Conservation (phyloP, 345 rosid genomes). For the Gossypium turneri region DNA sequence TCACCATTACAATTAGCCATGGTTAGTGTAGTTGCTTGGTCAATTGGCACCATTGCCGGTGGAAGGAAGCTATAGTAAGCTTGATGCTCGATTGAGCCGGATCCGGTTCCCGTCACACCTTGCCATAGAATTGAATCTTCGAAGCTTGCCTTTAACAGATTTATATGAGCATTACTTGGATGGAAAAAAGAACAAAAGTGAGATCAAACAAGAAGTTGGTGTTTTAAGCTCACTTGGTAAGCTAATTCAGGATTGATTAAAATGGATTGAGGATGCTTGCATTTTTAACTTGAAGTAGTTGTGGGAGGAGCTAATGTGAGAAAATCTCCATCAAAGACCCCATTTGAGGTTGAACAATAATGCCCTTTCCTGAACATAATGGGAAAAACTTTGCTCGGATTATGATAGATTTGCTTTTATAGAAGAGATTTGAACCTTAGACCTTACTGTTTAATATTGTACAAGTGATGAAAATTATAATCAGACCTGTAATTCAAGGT, state of each 20-base stretch:
- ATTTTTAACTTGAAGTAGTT: constrained; percentile 21
- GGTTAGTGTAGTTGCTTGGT: not conserved
- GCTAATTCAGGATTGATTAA: constrained; percentile 19
- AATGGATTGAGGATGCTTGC: constrained; percentile 21
- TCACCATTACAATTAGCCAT: constrained; percentile 22
- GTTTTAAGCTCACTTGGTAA: constrained; percentile 30
- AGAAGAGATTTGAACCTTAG: not conserved
- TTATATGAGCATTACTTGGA: not conserved
- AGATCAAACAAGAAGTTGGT: constrained; percentile 6
- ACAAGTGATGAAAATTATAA: not conserved
- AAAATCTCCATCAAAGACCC: constrained; percentile 30
- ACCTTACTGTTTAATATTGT: not conserved
- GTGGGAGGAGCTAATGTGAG: constrained; percentile 47
- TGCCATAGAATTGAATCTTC: constrained; percentile 23
- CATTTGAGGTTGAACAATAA: constrained; percentile 22
- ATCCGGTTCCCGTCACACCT: not conserved
- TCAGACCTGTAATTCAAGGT: constrained; percentile 34
- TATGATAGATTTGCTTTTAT: not conserved
- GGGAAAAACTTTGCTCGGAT: not conserved
- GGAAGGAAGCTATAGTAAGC: constrained; percentile 44
- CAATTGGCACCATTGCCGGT: constrained; percentile 18
- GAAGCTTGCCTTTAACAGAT: constrained; percentile 26
- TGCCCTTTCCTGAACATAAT: constrained; percentile 27
- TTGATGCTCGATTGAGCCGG: constrained; percentile 17
- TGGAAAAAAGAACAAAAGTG: not conserved